Base-by-base conservation (phyloP, 2,329 filamentous ascomycete species). In the Pseudocercospora cruenta region DNA sequence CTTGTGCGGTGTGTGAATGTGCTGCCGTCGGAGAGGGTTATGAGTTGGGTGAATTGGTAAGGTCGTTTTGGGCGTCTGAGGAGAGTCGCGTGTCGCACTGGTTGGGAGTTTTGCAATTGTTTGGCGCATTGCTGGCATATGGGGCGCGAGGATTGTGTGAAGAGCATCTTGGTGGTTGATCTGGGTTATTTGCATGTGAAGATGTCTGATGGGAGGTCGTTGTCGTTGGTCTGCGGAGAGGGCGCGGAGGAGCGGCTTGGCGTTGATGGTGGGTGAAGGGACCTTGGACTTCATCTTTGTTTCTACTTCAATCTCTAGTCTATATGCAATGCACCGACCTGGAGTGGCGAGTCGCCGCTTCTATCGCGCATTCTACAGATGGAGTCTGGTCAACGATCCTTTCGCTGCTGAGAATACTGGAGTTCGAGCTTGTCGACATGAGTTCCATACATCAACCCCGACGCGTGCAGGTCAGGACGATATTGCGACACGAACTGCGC, bases 1-100 rank as follows among this genome's bases (percentile, higher is more conserved):
- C 91, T 93, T 24, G 92, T 94, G 77, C 91, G 91, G 75, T 89
- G 85, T 58, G 90, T 89, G 81, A 88, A 98, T 67, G 94, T 91
- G 75, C 88, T 91, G 73, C 95, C 95, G 83, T 99, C 95, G 47
- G 91, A 92, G 70, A 98, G 90, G 62, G 93, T 94, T 72, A 99
- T 85, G 67, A 99, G 87, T 82, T 99, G 95, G n/a, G 94, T 97
- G 85, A 97, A 98, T 72, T 90, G 92, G 85, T 97, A 98, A 49
- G 95, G 94, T 5, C 94, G 88, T 76, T 93, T 91, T n/a, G 93
- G 93, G 16, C 95, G 92, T 68, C 86, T 87, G 77, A 98, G 87
- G 69, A 97, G 91, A 24, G 91, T 93, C 60, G 95, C 95, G 78
- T 93, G 88, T 67, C 93, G 90, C 77, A 88, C 84, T 9, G 55